These are phyloP conservation scores for Dactylella cylindrospora DNA, from an alignment of 2,329 filamentous ascomycete species.

Conservation along the genomic window DNA sequence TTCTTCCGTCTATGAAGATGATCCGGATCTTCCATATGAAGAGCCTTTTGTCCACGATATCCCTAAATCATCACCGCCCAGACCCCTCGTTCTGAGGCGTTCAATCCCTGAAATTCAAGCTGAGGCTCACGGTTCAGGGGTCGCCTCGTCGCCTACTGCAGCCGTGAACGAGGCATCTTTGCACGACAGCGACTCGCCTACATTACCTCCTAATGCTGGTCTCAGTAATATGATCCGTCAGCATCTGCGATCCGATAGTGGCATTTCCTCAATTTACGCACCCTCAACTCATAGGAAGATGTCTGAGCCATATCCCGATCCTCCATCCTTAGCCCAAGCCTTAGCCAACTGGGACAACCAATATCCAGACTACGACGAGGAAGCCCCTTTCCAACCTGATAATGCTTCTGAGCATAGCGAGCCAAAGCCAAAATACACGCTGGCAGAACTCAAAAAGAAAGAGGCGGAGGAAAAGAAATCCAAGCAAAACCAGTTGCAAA, in stretches of 20 bases:
- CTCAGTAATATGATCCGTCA: conserved; percentile 80
- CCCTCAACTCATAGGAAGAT: conserved; percentile 50
- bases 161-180: conserved; percentile 8
- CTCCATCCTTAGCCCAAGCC: conserved; percentile 36
- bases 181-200: conserved; percentile 68
- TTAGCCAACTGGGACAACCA: conserved; percentile 35
- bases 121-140: conserved; percentile 1
- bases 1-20: conserved; percentile 40
- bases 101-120: conserved; percentile 18
- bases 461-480: conserved; percentile 20
- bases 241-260: conserved; percentile 79
- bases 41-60: conserved; percentile 1
- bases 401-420: conserved; percentile 7
- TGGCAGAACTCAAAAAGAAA: conserved; percentile 26
- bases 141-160: background rate
- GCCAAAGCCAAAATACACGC: conserved; percentile 24
- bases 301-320: conserved; percentile 41
- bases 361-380: conserved; percentile 38
- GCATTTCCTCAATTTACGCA: conserved; percentile 75
- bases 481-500: conserved; percentile 5
- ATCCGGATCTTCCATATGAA: conserved; percentile 32
- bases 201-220: conserved; percentile 68
- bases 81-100: conserved; percentile 5
- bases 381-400: conserved; percentile 36
- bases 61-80: conserved; percentile 5